These are phyloP conservation scores for Cladorrhinum samala DNA, from an alignment of 495 filamentous ascomycete genomes.

Conservation along the genomic window DNA sequence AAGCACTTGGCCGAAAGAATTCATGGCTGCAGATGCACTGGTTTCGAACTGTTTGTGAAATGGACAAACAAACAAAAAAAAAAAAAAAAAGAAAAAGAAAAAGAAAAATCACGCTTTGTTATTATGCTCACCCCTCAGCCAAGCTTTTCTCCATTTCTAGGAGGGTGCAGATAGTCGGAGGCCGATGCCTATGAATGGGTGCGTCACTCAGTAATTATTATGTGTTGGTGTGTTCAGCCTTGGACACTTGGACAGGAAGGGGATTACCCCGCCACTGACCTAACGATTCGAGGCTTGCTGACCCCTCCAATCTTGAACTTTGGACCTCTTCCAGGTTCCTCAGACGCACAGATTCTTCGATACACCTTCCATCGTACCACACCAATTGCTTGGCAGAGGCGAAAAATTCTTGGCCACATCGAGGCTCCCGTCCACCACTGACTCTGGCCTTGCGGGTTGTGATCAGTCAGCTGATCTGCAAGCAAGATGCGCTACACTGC, in stretches of 20 bases:
- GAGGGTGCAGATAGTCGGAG: too few species aligned
- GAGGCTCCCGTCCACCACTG: background rate
- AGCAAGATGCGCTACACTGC: background rate
- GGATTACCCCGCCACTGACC: background rate
- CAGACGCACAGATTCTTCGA: constrained; percentile 2
- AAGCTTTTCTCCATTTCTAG: too few species aligned
- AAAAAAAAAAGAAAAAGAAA: too few species aligned
- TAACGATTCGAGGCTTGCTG: background rate
- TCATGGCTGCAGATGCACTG: background rate
- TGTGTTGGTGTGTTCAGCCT: too few species aligned
- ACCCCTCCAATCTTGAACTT: background rate
- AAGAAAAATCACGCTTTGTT: too few species aligned
- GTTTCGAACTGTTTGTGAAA: too few species aligned
- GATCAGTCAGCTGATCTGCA: background rate
- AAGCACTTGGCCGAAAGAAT: background rate
- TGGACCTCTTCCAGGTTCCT: too few species aligned
- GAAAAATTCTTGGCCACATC: background rate
- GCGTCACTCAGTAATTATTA: too few species aligned
- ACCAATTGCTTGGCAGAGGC: background rate
- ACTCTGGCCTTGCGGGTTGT: background rate
- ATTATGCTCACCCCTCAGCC: too few species aligned
- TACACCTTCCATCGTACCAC: background rate
- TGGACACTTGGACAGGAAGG: background rate
- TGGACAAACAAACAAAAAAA: too few species aligned
- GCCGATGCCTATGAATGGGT: too few species aligned